These are phyloP conservation scores for Debaryomyces fabryi DNA, from an alignment of 1,139 yeast species.

Conservation along the genomic window DNA sequence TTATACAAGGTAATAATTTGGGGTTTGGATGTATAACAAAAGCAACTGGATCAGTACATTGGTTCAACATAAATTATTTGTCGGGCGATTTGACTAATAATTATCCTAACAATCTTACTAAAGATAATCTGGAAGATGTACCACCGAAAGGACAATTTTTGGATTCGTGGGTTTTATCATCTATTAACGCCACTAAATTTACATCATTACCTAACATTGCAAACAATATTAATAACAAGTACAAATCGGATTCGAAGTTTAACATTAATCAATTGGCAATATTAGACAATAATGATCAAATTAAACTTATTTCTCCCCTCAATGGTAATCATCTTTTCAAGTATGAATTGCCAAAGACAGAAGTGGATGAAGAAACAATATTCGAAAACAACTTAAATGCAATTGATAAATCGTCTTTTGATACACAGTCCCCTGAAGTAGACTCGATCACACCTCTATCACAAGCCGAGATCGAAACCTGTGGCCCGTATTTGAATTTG, in stretches of 20 bases:
- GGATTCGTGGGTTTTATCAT: conserved; percentile 47
- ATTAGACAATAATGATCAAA: conserved; percentile 36
- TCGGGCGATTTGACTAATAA: conserved; percentile 37
- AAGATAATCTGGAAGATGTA: conserved; percentile 13
- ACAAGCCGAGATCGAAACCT: conserved; percentile 67
- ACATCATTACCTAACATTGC: conserved; percentile 31
- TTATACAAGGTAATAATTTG: conserved; percentile 32
- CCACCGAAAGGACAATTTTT: conserved; percentile 24
- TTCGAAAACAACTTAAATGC: conserved; percentile 4
- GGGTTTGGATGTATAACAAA: conserved; percentile 61
- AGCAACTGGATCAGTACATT: conserved; percentile 63
- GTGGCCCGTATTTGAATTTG: conserved; percentile 55
- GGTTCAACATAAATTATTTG: conserved; percentile 53
- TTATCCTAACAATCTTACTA: conserved; percentile 25
- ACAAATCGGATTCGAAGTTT: conserved; percentile 4
- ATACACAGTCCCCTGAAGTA: conserved; percentile 11
- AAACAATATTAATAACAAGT: conserved; percentile 17
- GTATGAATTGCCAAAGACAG: conserved; percentile 43
- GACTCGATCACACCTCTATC: conserved; percentile 45
- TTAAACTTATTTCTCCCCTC: conserved; percentile 45
- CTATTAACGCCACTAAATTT: conserved; percentile 35
- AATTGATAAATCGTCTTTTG: conserved; percentile 13
- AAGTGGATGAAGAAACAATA: conserved; percentile 13
- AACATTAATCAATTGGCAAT: conserved; percentile 40
- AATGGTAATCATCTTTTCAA: conserved; percentile 49